These are phyloP conservation scores for Phytophthora tubulina DNA, from an alignment of 352 stramenopile genomes.

Conservation along the genomic window DNA sequence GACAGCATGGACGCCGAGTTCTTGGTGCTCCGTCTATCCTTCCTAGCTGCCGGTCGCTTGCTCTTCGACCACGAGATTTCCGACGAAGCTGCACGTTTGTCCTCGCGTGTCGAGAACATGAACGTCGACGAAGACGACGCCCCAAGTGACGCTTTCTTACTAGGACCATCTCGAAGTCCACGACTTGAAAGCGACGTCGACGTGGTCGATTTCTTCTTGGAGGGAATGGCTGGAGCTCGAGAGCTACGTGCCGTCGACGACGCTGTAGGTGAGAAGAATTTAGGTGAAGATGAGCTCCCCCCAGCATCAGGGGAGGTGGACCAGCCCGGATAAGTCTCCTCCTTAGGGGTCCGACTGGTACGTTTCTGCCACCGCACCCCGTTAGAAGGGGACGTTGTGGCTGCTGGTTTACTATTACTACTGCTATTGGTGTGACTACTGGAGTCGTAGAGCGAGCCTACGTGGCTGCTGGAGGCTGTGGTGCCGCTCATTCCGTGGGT, in stretches of 20 bases:
- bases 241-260: constrained; percentile 15
- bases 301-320: constrained; percentile 24
- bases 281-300: constrained; percentile 9
- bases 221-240: constrained; percentile 9
- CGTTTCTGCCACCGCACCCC: constrained; percentile 62
- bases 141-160: constrained; percentile 28
- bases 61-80: constrained; percentile 50
- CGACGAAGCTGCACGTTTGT: constrained; percentile 28
- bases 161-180: constrained; percentile 20
- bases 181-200: constrained; percentile 22
- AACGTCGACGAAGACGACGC: constrained; percentile 34
- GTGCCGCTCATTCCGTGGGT: constrained; percentile 77
- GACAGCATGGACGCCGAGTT: constrained; percentile 24
- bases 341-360: constrained; percentile 34
- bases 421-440: constrained; percentile 40
- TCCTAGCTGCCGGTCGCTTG: constrained; percentile 45
- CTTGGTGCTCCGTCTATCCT: constrained; percentile 52
- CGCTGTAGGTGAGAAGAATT: constrained; percentile 21
- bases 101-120: constrained; percentile 31
- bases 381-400: constrained; percentile 32
- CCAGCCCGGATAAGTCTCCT: constrained; percentile 22
- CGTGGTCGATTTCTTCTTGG: constrained; percentile 42
- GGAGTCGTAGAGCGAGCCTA: constrained; percentile 19
- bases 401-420: constrained; percentile 40
- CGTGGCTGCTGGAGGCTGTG: constrained; percentile 32